Evolutionary conservation across 768 basidiomycete genomes (phyloP).

Genomic region (Boletus reticuloceps): DNA sequence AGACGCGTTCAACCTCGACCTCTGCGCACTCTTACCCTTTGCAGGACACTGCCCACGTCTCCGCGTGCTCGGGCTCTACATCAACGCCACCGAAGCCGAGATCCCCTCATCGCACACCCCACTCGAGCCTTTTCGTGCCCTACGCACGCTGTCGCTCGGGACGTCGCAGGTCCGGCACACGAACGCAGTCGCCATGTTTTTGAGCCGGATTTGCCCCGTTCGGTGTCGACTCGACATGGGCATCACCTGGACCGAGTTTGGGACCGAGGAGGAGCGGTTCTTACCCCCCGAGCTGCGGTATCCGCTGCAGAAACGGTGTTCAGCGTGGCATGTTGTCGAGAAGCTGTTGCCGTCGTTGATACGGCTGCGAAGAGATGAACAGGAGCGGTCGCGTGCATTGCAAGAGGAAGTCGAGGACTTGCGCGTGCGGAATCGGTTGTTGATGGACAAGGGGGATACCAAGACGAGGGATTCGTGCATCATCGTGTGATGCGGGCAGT

Average conservation of each 20-base stretch:
- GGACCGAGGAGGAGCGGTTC: conserved; percentile 7
- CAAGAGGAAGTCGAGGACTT: conserved; percentile 50
- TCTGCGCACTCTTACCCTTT: conserved; percentile 39
- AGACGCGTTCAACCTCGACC: conserved; percentile 29
- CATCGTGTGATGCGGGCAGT: conserved; percentile 16
- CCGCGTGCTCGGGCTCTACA: conserved; percentile 35
- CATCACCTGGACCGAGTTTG: conserved; percentile 43
- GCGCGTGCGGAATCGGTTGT: conserved; percentile 39
- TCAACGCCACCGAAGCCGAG: conserved; percentile 32
- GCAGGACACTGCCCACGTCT: conserved; percentile 39
- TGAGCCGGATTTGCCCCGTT: conserved; percentile 50
- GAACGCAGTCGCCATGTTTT: conserved; percentile 48
- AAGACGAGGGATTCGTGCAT: conserved; percentile 30
- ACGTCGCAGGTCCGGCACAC: conserved; percentile 45
- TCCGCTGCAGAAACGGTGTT: conserved; percentile 24
- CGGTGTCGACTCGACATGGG: conserved; percentile 43
- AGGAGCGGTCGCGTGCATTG: conserved; percentile 36
- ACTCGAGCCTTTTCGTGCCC: conserved; percentile 19
- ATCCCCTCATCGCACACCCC: conserved; percentile 4
- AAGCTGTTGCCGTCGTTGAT: conserved; percentile 44
- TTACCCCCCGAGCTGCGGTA: conserved; percentile 4
- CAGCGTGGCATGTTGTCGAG: conserved; percentile 41
- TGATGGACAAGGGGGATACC: conserved; percentile 35
- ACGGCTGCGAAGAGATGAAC: conserved; percentile 44
- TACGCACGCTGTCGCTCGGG: conserved; percentile 42